phyloP scores from a whole-genome alignment of 2,329 filamentous ascomycete genomes.

The Clonostachys solani region DNA sequence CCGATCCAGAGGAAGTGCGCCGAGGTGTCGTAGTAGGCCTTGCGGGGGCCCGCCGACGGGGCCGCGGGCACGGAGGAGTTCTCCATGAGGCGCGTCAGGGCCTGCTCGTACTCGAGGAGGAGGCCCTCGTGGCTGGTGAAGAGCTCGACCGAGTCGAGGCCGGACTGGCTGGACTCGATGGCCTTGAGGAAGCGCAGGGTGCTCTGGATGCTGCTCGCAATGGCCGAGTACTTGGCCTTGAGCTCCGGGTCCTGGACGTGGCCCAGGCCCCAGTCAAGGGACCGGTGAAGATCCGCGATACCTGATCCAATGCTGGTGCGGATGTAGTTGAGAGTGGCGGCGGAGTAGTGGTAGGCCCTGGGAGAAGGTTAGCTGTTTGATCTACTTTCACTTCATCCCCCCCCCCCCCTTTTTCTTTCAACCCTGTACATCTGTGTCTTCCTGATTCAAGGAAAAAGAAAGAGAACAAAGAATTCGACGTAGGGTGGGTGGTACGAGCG shows the following conservation, averaged over 20 bases:
- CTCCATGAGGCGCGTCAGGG: slow-evolving; percentile 72
- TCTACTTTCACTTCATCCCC: not conserved
- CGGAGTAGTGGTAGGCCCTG: slow-evolving; percentile 91
- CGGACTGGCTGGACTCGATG: slow-evolving; percentile 79
- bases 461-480: not conserved
- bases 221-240: slow-evolving; percentile 80
- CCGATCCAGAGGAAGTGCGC: slow-evolving; percentile 99
- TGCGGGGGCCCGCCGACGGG: slow-evolving; percentile 8
- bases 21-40: slow-evolving; percentile 83
- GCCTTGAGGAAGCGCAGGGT: slow-evolving; percentile 92
- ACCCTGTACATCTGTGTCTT: not conserved
- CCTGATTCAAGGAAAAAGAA: not conserved
- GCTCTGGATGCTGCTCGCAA: slow-evolving; percentile 83
- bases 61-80: slow-evolving; percentile 28
- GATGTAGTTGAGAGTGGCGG: slow-evolving; percentile 91
- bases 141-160: slow-evolving; percentile 87
- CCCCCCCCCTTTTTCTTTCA: no score
- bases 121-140: slow-evolving; percentile 96
- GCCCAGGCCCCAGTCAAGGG: slow-evolving; percentile 90
- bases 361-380: not conserved
- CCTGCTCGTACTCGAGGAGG: slow-evolving; percentile 90
- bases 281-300: slow-evolving; percentile 89
- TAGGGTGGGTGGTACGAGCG: not conserved
- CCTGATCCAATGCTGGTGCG: slow-evolving; percentile 79
- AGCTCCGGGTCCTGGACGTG: slow-evolving; percentile 82